A percentile compares a stretch with the other conserved stretches of the same genome.
These are phyloP conservation scores for Barnettozyma wickerhamii DNA, from an alignment of 805 yeast genomes.

Conservation along the genomic window DNA sequence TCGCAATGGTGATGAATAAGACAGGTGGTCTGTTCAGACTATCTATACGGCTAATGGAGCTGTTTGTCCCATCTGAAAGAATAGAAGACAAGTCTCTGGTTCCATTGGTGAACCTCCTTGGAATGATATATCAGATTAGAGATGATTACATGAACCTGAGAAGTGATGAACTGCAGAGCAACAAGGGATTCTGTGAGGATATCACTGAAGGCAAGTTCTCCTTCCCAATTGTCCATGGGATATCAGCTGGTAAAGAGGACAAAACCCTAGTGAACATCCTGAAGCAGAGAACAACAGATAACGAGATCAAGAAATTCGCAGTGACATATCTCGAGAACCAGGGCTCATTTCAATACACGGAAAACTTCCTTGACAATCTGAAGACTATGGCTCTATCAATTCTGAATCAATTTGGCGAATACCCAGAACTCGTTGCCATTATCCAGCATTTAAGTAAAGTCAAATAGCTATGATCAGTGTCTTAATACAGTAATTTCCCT, in stretches of 20 bases:
- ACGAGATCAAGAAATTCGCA: slow-evolving; percentile 45
- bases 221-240: slow-evolving; percentile 74
- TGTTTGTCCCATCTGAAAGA: slow-evolving; percentile 13
- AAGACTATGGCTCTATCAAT: slow-evolving; percentile 7
- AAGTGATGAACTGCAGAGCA: slow-evolving; percentile 43
- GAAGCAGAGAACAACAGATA: slow-evolving; percentile 47
- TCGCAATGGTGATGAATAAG: slow-evolving; percentile 78
- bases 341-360: slow-evolving; percentile 19
- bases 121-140: slow-evolving; percentile 77
- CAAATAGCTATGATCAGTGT: neutral
- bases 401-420: neutral
- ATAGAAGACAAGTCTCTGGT: slow-evolving; percentile 32
- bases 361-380: slow-evolving; percentile 10
- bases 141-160: slow-evolving; percentile 79
- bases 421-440: neutral
- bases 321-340: slow-evolving; percentile 39
- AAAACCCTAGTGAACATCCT: slow-evolving; percentile 47
- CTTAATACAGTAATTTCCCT: neutral
- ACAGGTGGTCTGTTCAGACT: slow-evolving; percentile 88
- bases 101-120: slow-evolving; percentile 70
- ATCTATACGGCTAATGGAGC: slow-evolving; percentile 60
- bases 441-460: slow-evolving; percentile 4
- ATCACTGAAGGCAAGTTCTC: slow-evolving; percentile 87
- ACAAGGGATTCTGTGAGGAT: slow-evolving; percentile 83
- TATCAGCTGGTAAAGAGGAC: slow-evolving; percentile 33